Conservation (phyloP, 306 rosid genomes). For the Cucumis sativus region Cucumber_9930_V3 NC_026659.2:21771501-21772000, state of each 20-base stretch:
- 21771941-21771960: background rate
- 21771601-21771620: background rate
- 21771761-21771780: background rate
- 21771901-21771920: constrained; percentile 27
- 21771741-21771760: background rate
- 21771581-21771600: background rate
- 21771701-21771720: background rate
- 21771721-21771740: background rate
- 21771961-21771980: background rate
- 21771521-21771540: too few relatives aligned
- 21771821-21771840: background rate
- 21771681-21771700: background rate
- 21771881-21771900: constrained; percentile 73
- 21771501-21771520: too few relatives aligned
- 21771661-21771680: background rate
- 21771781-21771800: background rate
- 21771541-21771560: background rate
- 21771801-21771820: background rate
- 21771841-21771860: background rate
- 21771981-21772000: background rate
- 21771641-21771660: background rate
- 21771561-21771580: background rate
- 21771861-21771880: background rate
- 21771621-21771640: background rate
- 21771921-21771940: constrained; percentile 5